phyloP scores from a whole-genome alignment of 768 basidiomycete species.

The Phlebiopsis flavidoalba region DNA sequence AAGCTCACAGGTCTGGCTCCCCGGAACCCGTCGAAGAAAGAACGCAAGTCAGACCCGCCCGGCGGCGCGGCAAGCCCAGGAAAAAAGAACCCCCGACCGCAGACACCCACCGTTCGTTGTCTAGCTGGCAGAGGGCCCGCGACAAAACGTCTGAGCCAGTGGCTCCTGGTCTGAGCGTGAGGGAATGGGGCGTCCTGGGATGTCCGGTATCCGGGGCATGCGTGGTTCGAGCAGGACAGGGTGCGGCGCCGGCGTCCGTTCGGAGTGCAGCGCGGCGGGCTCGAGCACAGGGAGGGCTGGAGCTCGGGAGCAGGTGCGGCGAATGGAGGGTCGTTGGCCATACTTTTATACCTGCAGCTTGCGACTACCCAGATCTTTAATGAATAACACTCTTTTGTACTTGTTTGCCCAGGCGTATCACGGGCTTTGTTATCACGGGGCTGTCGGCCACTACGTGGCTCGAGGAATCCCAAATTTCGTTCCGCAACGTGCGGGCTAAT shows the following conservation, averaged over 20 bases:
- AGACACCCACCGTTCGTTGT: conserved; percentile 53
- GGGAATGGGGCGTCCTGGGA: conserved; percentile 58
- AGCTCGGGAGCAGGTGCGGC: background rate
- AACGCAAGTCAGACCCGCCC: background rate
- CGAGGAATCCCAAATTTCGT: background rate
- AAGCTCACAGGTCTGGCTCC: conserved; percentile 97
- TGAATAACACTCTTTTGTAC: background rate
- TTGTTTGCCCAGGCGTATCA: background rate
- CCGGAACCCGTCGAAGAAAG: conserved; percentile 61
- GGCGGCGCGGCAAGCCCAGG: background rate
- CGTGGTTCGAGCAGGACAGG: conserved; percentile 27
- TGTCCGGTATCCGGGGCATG: conserved; percentile 63
- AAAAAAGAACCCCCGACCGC: background rate
- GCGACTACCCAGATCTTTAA: background rate
- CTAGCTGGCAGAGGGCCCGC: conserved; percentile 58
- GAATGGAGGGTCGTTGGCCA: background rate
- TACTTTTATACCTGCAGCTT: background rate
- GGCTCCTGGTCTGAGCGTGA: conserved; percentile 54
- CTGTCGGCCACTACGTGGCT: background rate
- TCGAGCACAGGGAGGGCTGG: background rate
- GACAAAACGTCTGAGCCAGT: conserved; percentile 63
- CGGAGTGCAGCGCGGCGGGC: background rate
- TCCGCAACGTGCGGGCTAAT: background rate
- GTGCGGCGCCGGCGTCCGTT: background rate
- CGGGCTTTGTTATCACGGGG: too few relatives aligned